Conservation (phyloP, 176 grass and related monocot genomes). For the Musa beccarii region DNA sequence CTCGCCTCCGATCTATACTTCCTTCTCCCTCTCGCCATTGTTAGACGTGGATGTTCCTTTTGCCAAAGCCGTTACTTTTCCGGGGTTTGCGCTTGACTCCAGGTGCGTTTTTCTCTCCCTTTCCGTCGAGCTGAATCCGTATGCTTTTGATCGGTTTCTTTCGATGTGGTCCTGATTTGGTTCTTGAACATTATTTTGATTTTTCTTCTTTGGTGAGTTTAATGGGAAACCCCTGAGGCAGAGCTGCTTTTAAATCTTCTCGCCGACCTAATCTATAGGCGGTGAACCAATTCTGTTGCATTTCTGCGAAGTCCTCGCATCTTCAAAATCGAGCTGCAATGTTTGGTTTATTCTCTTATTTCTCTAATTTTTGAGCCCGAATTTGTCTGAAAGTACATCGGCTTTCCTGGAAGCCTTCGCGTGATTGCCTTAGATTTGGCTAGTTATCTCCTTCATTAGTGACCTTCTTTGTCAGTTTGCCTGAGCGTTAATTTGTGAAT, state of each 20-base stretch:
- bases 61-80: background rate
- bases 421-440: too few relatives aligned
- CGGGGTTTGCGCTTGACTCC: background rate
- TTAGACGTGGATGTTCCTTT: background rate
- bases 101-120: background rate
- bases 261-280: background rate
- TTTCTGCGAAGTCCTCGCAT: background rate
- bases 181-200: background rate
- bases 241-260: background rate
- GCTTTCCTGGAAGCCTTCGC: too few relatives aligned
- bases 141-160: background rate
- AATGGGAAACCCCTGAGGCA: background rate
- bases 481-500: background rate
- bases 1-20: background rate
- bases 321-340: background rate
- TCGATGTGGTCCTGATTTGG: background rate
- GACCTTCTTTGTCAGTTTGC: background rate
- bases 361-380: background rate
- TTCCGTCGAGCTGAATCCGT: slow-evolving; percentile 1
- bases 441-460: background rate
- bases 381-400: background rate
- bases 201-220: background rate
- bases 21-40: background rate
- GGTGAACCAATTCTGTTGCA: background rate
- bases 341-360: background rate